Conservation (phyloP, 176 grass and related monocot genomes). For the Triticum monococcum region DNA sequence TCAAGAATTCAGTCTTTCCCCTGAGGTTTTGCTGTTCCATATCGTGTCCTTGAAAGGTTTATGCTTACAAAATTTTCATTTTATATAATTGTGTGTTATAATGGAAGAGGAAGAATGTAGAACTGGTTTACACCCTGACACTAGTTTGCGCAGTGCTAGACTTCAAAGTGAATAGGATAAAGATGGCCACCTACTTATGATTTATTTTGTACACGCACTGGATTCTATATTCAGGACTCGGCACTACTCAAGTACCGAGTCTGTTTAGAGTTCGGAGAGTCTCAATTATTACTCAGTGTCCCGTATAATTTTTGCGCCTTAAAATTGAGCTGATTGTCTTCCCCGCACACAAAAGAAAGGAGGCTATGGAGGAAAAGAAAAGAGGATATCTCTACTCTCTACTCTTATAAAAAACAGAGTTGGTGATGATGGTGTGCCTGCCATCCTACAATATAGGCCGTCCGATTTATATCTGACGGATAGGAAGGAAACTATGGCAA, state of each 20-base stretch:
- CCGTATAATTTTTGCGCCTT: neutral
- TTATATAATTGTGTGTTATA: neutral
- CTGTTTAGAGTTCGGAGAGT: neutral
- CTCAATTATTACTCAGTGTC: neutral
- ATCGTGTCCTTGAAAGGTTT: slow-evolving; percentile 19
- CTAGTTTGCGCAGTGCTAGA: neutral
- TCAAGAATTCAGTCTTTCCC: neutral
- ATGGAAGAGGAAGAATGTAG: slow-evolving; percentile 13
- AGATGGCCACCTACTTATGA: neutral
- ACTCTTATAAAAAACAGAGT: no score
- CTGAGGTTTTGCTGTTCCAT: neutral
- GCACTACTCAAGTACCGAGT: neutral
- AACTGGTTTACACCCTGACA: neutral
- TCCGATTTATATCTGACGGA: no score
- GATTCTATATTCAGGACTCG: neutral
- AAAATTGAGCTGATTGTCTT: neutral
- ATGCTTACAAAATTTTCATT: neutral
- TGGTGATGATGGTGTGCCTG: no score
- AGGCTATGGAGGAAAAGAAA: neutral
- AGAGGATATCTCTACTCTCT: neutral
- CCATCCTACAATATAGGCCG: no score
- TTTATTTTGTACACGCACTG: neutral
- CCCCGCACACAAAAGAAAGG: neutral
- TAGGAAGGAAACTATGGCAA: no score
- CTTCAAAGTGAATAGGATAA: slow-evolving; percentile 3